Evolutionary conservation across 1,284 basidiomycete species (phyloP), one percentile per base, ranked within the genome.

Genomic region (Cystobasidium pallidum): DNA sequence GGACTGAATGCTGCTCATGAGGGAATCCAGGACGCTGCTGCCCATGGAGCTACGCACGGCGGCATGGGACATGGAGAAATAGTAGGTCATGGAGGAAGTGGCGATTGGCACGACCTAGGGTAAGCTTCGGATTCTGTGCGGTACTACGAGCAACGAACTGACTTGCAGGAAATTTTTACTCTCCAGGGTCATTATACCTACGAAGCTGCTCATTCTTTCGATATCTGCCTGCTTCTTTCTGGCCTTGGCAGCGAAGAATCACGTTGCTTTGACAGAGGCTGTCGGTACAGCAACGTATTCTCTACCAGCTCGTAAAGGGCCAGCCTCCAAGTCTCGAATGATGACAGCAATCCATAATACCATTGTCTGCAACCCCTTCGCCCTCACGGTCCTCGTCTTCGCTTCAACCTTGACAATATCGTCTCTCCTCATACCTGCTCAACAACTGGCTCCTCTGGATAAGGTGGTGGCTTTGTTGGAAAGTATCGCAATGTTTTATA

Each of bases 381-480:
- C 81, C 11, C 52, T 83, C 26, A 81, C 81, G 1, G 81, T 84
- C 0, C 75, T 81, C 2, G 78, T 79, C 7, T 80, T 80, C 28
- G 78, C 78, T 17, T 21, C 68, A 8, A 71, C 61, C 2, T 62
- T 78, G 7, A 64, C 70, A 19, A 62, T 51, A 8, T 57, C 70
- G 24, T 43, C 45, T 43, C 47, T 66, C n/a, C 32, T 66, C n/a
- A 57, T 73, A 26, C 62, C 72, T 0, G 57, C 70, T 39, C 75
- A 65, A 45, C 77, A 82, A 80, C 75, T 81, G 74, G 75, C 83
- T 59, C 80, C 80, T 3, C 76, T 88, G 28, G 92, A 96, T 81
- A 85, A 94, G 19, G 80, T 87, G 3, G 83, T 94, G 32, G 91
- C 93, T 0, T 84, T 86, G 7, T 75, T 89, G 4, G 87, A 92